These are phyloP conservation scores for Trichosanthes truncata DNA, from an alignment of 306 rosid species.

Conservation along the genomic window DNA sequence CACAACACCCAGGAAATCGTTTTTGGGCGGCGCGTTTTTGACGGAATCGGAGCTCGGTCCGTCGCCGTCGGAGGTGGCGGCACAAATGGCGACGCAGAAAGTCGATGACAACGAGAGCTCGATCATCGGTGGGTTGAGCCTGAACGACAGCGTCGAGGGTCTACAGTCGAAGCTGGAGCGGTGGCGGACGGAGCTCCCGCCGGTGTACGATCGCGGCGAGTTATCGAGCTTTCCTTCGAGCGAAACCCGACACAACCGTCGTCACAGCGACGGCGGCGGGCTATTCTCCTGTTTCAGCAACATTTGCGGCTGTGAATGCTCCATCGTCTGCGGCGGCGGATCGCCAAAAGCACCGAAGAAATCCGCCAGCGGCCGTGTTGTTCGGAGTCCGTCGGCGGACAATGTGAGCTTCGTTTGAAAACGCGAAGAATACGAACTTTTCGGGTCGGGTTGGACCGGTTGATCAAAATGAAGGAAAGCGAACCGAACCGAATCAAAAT, in stretches of 20 bases:
- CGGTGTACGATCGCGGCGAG: slow-evolving; percentile 54
- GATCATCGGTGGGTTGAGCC: slow-evolving; percentile 44
- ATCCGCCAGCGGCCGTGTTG: slow-evolving; percentile 10
- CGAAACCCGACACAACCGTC: slow-evolving; percentile 22
- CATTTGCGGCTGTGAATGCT: slow-evolving; percentile 75
- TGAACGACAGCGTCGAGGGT: slow-evolving; percentile 61
- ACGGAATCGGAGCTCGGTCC: slow-evolving; percentile 89
- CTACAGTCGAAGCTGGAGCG: slow-evolving; percentile 66
- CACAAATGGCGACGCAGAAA: slow-evolving; percentile 32
- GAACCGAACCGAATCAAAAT: neutral
- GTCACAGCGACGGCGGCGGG: slow-evolving; percentile 45
- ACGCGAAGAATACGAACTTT: neutral
- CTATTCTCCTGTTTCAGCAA: slow-evolving; percentile 90
- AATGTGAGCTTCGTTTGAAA: slow-evolving; percentile 26
- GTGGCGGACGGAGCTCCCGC: slow-evolving; percentile 65
- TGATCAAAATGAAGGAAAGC: no score
- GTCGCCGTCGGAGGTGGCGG: slow-evolving; percentile 91
- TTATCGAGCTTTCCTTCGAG: slow-evolving; percentile 16
- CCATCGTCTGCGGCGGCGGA: slow-evolving; percentile 66
- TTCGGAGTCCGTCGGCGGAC: slow-evolving; percentile 29
- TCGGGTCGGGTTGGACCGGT: slow-evolving; percentile 4
- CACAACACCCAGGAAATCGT: slow-evolving; percentile 44
- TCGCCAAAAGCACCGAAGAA: slow-evolving; percentile 15
- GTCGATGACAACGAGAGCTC: slow-evolving; percentile 45
- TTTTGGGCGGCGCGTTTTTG: slow-evolving; percentile 20